Evolutionary conservation across 1,284 basidiomycete genomes (phyloP).

Genomic region (Ceratobasidium sp.): DNA sequence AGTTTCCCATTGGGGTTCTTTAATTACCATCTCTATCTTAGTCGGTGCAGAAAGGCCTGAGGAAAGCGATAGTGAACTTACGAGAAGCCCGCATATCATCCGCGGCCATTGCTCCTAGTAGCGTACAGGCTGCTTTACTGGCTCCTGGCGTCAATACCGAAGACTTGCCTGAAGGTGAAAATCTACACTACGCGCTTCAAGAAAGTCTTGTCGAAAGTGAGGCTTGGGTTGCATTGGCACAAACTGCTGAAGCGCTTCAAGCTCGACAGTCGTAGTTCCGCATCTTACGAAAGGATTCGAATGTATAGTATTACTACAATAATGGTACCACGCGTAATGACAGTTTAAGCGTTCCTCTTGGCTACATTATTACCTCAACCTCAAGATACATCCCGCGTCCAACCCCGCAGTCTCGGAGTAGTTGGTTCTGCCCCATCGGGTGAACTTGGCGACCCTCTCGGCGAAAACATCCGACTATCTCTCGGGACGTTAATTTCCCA

Average conservation of each 20-base stretch:
- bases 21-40: slow-evolving; percentile 47
- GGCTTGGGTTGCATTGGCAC: slow-evolving; percentile 73
- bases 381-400: not conserved
- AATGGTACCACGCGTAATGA: not conserved
- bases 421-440: not conserved
- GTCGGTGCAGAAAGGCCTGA: slow-evolving; percentile 73
- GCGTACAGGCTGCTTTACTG: slow-evolving; percentile 62
- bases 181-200: slow-evolving; percentile 64
- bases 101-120: slow-evolving; percentile 76
- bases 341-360: not conserved
- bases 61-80: slow-evolving; percentile 77
- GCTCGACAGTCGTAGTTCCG: not conserved
- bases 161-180: slow-evolving; percentile 45
- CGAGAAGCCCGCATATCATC: slow-evolving; percentile 80
- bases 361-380: not conserved
- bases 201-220: slow-evolving; percentile 74
- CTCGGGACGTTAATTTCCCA: not conserved
- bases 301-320: not conserved
- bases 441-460: not conserved
- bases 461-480: not conserved
- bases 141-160: slow-evolving; percentile 42
- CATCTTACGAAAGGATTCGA: not conserved
- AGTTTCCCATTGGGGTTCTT: slow-evolving; percentile 20
- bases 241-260: slow-evolving; percentile 57
- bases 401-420: not conserved